Percentiles rank a stretch among this genome's conserved stretches.
Evolutionary conservation across 495 filamentous ascomycete genomes (phyloP).

Genomic region (Echria macrotheca): DNA sequence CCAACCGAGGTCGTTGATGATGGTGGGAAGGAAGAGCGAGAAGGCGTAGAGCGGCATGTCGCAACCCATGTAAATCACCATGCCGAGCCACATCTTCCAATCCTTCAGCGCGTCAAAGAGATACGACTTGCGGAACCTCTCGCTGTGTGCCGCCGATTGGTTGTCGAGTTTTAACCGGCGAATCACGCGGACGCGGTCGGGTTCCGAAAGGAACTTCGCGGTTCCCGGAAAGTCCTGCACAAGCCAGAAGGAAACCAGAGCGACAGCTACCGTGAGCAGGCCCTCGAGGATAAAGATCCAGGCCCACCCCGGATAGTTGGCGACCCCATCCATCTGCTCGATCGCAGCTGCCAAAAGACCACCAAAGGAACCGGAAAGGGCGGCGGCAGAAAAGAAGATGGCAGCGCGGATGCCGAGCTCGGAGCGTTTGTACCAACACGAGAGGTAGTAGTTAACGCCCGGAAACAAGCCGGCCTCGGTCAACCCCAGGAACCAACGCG

Average conservation of each 20-base stretch:
- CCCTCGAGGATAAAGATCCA: conserved; percentile 88
- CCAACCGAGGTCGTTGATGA: conserved; percentile 73
- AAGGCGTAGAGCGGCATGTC: conserved; percentile 81
- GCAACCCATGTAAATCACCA: conserved; percentile 74
- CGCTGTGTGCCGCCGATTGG: conserved; percentile 73
- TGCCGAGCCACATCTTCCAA: conserved; percentile 81
- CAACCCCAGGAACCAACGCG: conserved; percentile 80
- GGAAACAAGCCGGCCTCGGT: conserved; percentile 82
- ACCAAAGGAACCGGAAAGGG: conserved; percentile 80
- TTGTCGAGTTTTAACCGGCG: conserved; percentile 67
- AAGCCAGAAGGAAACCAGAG: conserved; percentile 71
- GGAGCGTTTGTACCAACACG: conserved; percentile 78
- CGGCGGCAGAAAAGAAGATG: conserved; percentile 88
- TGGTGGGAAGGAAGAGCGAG: conserved; percentile 82
- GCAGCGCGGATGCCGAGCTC: conserved; percentile 70
- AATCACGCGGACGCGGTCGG: conserved; percentile 69
- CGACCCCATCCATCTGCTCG: conserved; percentile 65
- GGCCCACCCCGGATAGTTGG: conserved; percentile 63
- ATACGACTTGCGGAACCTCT: conserved; percentile 70
- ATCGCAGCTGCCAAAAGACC: conserved; percentile 78
- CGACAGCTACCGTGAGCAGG: conserved; percentile 67
- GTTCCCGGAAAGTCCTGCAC: conserved; percentile 87
- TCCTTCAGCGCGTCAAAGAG: conserved; percentile 72
- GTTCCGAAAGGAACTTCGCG: conserved; percentile 67
- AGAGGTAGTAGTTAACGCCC: conserved; percentile 81